Evolutionary conservation across 345 rosid species (phyloP), one percentile per base, ranked within the genome.

Genomic region (Euphorbia pulcherrima): DNA sequence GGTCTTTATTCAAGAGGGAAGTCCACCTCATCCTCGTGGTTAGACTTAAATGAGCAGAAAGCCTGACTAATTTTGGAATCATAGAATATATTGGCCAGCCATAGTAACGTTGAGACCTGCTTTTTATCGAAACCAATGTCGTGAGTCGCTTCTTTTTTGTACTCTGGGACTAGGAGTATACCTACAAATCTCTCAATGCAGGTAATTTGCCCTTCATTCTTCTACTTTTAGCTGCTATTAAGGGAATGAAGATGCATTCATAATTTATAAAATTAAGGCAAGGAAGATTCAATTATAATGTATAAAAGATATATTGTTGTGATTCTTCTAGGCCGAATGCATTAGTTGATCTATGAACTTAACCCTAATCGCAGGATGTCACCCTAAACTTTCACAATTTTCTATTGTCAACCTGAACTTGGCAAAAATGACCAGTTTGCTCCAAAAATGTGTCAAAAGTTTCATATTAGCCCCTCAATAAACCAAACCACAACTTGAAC

Each of bases 11-110:
- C 82, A 86, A 85, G 78, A 83, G 87, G 71, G 82, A 91, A 70
- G 87, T 89, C 68, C 97, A 91, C 78, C 96, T 94, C 74, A 84
- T 89, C 68, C 99, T 94, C 70, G 83, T 83, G 78, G 97, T 89
- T 64, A 83, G 77, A 75, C 87, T 81, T 24, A 84, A 85, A 81
- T 83, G 85, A 62, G 14, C 18, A 23, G 11, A 6, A 40, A 20
- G n/a, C 18, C 40, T 41, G 33, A 16, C 35, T 41, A 62, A 62
- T 41, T 40, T 14, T 17, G 21, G 13, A 29, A 8, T 62, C 33
- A 24, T 24, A 12, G 29, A 13, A 29, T 16, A 29, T 16, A n/a
- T 23, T 13, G 10, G 65, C 26, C 51, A 44, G 54, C 16, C 16
- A 0, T 16, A 6, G 67, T 21, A 27, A 41, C 16, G 17, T 24